Evolutionary conservation across 1,139 yeast species (phyloP), one percentile per base, ranked within the genome.

Genomic region (Lodderomyces parapsilosis): DNA sequence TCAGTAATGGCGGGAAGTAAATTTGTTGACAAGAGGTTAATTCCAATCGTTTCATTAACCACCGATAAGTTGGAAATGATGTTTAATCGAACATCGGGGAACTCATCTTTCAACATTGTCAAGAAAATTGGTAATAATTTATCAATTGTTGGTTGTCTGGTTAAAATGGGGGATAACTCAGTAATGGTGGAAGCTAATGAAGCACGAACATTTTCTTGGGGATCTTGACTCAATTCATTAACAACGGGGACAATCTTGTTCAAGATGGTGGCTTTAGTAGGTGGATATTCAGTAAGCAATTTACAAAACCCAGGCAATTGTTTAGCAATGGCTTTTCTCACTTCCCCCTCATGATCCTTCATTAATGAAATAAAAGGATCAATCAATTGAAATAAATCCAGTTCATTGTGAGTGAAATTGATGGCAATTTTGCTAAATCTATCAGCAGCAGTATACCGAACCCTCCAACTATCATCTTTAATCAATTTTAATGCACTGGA

Each of bases 321-420:
- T 61, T 88, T 89, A 22, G 97, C 89, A 54, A 91, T 80, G 8
- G 97, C 96, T 54, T 91, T 89, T 63, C 98, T 80, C 39, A 93
- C 99, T 66, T 94, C 99, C 36, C 96, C 95, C 71, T 94, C 99
- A 52, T 84, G 83, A 66, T 93, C 99, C 58, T 86, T 86, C 81
- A 93, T 84, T 49, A 91, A 74, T 36, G 78, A 66, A 51, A 90
- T 74, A 60, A 93, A 86, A 37, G 83, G 86, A 56, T 80, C 85
- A 51, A 79, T 85, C 56, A 83, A 79, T 64, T 71, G 76, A 49
- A 69, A 67, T 49, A 73, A 63, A 44, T 81, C 81, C 39, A 72
- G 67, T 47, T 74, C 80, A 40, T 73, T 73, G 44, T 70, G 65
- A 53, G 76, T 74, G 58, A 91, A 84, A 53, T 83, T 83, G 22